phyloP scores from a whole-genome alignment of 192 early-diverging fungal genomes.

The Umbelopsis vinacea region DNA sequence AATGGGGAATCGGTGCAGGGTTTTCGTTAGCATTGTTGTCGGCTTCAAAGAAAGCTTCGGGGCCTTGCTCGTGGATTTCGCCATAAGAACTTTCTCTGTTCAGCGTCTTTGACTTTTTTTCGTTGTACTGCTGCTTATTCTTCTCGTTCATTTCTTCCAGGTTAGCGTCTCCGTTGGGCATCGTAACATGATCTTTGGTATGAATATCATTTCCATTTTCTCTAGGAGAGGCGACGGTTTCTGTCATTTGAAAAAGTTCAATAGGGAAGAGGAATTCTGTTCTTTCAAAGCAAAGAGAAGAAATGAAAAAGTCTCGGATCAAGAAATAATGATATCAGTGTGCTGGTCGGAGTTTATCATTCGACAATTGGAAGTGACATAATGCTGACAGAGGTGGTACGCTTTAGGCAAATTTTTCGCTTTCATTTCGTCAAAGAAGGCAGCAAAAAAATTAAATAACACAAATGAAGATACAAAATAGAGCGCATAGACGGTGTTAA shows the following conservation, averaged over 20 bases:
- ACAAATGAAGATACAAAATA: no score
- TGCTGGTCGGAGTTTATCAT: conserved; percentile 3
- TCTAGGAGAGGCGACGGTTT: neutral
- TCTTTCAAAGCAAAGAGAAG: neutral
- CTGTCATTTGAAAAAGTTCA: neutral
- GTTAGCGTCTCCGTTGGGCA: neutral
- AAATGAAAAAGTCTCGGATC: neutral
- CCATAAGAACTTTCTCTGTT: conserved; percentile 1
- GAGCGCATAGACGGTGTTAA: no score
- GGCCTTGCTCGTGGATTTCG: conserved; percentile 1
- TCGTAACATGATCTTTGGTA: neutral
- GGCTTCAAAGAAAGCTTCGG: conserved; percentile 6
- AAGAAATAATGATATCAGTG: conserved; percentile 13
- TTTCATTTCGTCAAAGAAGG: neutral
- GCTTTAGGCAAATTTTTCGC: neutral
- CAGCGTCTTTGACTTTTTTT: neutral
- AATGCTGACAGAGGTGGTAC: conserved; percentile 10
- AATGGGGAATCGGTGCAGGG: conserved; percentile 9
- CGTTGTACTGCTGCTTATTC: neutral
- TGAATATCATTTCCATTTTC: neutral
- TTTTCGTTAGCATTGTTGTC: conserved; percentile 11
- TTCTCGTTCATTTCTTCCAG: neutral
- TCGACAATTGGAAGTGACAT: conserved; percentile 1
- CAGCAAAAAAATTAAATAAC: neutral
- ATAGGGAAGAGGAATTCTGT: neutral